phyloP scores from a whole-genome alignment of 1,139 yeast genomes.

The Saccharomyces hybrid region DNA sequence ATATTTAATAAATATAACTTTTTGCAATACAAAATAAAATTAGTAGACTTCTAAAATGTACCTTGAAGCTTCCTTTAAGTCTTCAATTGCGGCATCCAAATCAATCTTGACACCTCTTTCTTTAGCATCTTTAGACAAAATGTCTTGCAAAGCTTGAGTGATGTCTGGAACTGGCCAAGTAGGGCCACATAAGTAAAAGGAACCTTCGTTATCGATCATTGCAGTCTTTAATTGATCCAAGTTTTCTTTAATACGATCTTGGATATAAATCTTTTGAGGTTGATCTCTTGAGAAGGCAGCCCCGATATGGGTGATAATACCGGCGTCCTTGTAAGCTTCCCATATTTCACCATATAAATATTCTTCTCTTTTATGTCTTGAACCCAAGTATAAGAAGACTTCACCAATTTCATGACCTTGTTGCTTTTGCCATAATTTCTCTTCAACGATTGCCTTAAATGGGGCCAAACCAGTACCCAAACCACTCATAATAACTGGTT shows the following conservation, averaged over 20 bases:
- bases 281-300: conserved; percentile 99
- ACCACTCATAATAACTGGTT: conserved; percentile 95
- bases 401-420: conserved; percentile 90
- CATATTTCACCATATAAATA: conserved; percentile 93
- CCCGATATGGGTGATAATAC: conserved; percentile 87
- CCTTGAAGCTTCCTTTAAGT: conserved; percentile 86
- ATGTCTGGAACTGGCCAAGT: conserved; percentile 99
- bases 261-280: conserved; percentile 88
- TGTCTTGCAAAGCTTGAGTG: conserved; percentile 81
- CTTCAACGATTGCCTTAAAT: conserved; percentile 94
- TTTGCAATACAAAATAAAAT: not conserved
- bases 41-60: conserved; percentile 90
- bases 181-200: conserved; percentile 96
- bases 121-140: conserved; percentile 63
- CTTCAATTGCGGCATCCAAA: conserved; percentile 75
- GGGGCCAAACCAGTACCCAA: conserved; percentile 98
- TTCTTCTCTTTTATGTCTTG: conserved; percentile 94
- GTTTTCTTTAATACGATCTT: conserved; percentile 81
- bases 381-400: conserved; percentile 80
- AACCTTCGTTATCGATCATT: conserved; percentile 68
- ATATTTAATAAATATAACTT: too few relatives aligned
- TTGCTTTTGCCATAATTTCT: conserved; percentile 85
- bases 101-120: conserved; percentile 62
- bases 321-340: conserved; percentile 94
- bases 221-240: conserved; percentile 70